Evolutionary conservation across 805 yeast genomes (phyloP), one percentile per base, ranked within the genome.

Genomic region (baker's yeast (Saccharomyces cerevisiae)): DNA sequence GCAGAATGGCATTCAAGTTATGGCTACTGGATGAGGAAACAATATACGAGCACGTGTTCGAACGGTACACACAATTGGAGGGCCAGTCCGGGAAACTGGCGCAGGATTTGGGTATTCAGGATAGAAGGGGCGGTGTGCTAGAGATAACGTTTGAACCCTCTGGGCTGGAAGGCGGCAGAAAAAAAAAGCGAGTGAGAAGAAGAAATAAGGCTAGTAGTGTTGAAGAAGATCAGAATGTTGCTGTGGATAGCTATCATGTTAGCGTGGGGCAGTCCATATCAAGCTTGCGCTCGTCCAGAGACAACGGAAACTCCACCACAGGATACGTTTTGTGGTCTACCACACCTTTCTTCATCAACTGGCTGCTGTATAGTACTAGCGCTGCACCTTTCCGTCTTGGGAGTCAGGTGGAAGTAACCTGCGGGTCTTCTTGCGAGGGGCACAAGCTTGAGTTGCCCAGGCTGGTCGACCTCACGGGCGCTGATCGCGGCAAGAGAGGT

Each of bases 261-360:
- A 51, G 47, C 6, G 46, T 70, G n/a, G 60, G 61, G 28, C 73
- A 70, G 54, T 61, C 67, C 1, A 50, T 69, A 9, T 56, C 70
- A 1, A 58, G 66, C 27, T 54, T 70, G 8, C 57, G 59, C 43
- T 70, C 73, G 3, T 58, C 63, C 0, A 56, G 51, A 13, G 66
- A 64, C 32, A 70, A 69, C 50, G 59, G 60, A 24, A 70, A 69
- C 51, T 70, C 73, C 14, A 70, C 73, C 2, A 70, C 73, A 2
- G 73, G 73, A 5, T 70, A 62, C 53, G 73, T 70, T 4, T 55
- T 69, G 8, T 70, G 73, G 73, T 64, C 68, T 6, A 67, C 70
- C 1, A 61, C 72, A 1, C 67, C 67, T 2, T 66, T 65, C 51
- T 69, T 70, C 48, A 24, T 66, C n/a, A 59, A 58, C 32, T 70